A percentile compares a stretch with the other conserved stretches of the same genome.
Evolutionary conservation across 495 filamentous ascomycete genomes (phyloP).

Genomic region (Darksidea phi): DNA sequence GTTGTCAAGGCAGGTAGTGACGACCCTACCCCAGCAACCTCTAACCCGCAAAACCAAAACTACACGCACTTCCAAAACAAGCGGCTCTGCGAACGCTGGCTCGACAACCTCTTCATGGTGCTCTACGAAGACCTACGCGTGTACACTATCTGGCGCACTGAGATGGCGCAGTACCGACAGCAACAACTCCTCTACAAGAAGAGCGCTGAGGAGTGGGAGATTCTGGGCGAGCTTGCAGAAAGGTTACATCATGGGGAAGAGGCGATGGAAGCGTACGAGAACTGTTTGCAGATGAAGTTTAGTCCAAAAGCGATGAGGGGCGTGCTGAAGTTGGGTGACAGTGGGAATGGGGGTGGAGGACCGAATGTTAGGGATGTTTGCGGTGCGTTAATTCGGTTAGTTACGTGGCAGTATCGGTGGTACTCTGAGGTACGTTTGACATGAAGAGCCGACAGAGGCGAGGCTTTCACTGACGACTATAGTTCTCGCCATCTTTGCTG

Average conservation of each 20-base stretch:
- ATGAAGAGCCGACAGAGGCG: too few relatives aligned
- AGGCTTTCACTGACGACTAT: too few relatives aligned
- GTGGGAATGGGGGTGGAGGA: slow-evolving; percentile 47
- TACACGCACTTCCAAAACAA: slow-evolving; percentile 87
- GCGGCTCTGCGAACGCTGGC: slow-evolving; percentile 93
- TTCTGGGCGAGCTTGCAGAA: slow-evolving; percentile 88
- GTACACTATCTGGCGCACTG: slow-evolving; percentile 98
- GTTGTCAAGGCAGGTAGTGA: slow-evolving; percentile 77
- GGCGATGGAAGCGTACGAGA: slow-evolving; percentile 85
- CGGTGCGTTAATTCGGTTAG: slow-evolving; percentile 76
- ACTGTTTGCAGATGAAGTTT: slow-evolving; percentile 78
- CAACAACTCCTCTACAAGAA: slow-evolving; percentile 93
- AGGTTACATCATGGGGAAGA: slow-evolving; percentile 87
- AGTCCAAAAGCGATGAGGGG: slow-evolving; percentile 87
- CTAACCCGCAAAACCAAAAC: slow-evolving; percentile 48
- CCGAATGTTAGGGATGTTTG: slow-evolving; percentile 70
- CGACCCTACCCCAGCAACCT: slow-evolving; percentile 54
- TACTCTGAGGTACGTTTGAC: slow-evolving; percentile 95
- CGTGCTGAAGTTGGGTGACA: slow-evolving; percentile 73
- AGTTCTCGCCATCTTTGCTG: slow-evolving; percentile 92
- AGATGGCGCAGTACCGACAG: slow-evolving; percentile 88
- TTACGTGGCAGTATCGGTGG: slow-evolving; percentile 98
- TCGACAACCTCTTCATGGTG: slow-evolving; percentile 99
- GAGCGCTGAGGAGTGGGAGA: slow-evolving; percentile 95
- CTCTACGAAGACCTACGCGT: slow-evolving; percentile 96